Conservation (phyloP, 2,329 filamentous ascomycete species). For the Botrytis tulipae region DNA sequence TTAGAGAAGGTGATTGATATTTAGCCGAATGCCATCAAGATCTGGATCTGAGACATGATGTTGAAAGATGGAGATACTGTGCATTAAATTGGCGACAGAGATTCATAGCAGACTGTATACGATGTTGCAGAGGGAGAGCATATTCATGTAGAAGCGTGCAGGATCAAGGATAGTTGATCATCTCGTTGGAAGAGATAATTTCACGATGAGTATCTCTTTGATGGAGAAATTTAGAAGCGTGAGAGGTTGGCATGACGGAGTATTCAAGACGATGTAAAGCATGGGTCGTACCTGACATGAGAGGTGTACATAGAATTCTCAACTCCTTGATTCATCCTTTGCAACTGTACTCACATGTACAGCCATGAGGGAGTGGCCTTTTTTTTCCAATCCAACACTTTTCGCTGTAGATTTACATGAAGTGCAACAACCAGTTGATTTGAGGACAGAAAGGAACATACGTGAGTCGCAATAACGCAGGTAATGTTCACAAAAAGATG, state of each 20-base stretch:
- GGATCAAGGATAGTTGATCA: background rate
- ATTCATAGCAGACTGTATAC: background rate
- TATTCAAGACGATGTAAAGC: background rate
- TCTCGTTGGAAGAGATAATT: background rate
- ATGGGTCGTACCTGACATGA: background rate
- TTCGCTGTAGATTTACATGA: background rate
- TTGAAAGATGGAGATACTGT: background rate
- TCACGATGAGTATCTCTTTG: background rate
- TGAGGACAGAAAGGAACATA: background rate
- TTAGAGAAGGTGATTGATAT: background rate
- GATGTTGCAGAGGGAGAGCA: background rate
- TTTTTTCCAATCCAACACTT: background rate
- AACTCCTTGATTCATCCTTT: background rate
- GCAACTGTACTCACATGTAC: background rate
- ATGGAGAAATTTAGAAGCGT: background rate
- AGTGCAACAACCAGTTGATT: background rate
- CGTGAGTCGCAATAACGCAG: background rate
- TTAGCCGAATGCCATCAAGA: background rate
- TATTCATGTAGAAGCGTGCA: background rate
- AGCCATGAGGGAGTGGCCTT: background rate
- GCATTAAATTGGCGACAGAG: background rate
- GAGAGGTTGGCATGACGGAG: background rate
- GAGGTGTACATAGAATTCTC: background rate
- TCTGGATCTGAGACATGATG: background rate
- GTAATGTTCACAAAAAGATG: background rate